These are phyloP conservation scores for Scytalidium lignicola DNA, from an alignment of 2,329 filamentous ascomycete species.

Conservation along the genomic window DNA sequence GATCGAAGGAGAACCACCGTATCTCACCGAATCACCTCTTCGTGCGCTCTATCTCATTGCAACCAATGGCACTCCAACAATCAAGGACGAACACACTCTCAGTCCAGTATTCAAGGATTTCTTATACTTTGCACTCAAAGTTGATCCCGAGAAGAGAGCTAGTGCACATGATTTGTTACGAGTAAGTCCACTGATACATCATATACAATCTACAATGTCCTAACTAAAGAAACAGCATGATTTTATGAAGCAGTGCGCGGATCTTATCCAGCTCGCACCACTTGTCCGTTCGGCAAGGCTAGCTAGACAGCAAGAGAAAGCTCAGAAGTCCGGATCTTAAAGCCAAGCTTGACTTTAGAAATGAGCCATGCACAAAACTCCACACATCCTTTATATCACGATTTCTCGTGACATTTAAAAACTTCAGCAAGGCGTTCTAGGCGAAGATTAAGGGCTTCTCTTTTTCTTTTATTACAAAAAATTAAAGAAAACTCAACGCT, in stretches of 20 bases:
- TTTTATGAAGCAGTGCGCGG: slow-evolving; percentile 73
- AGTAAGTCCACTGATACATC: slow-evolving; percentile 51
- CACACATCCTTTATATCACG: background rate
- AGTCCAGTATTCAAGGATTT: slow-evolving; percentile 85
- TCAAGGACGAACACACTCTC: slow-evolving; percentile 86
- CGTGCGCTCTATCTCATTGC: slow-evolving; percentile 93
- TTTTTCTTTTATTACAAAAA: background rate
- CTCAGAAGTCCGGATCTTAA: slow-evolving; percentile 44
- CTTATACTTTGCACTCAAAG: slow-evolving; percentile 86
- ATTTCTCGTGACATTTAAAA: background rate
- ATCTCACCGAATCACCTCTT: slow-evolving; percentile 89
- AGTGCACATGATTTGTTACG: slow-evolving; percentile 89
- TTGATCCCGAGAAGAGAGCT: slow-evolving; percentile 93
- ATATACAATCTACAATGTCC: slow-evolving; percentile 5
- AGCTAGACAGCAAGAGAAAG: slow-evolving; percentile 80
- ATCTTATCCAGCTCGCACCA: slow-evolving; percentile 72
- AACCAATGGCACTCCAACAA: slow-evolving; percentile 89
- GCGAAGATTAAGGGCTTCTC: background rate
- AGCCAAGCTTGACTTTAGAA: background rate
- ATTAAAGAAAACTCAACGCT: background rate
- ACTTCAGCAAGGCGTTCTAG: background rate
- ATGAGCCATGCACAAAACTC: background rate
- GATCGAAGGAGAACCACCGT: slow-evolving; percentile 98
- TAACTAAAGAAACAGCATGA: slow-evolving; percentile 54
- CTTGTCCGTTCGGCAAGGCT: slow-evolving; percentile 81